These are phyloP conservation scores for Physocladia obscura DNA, from an alignment of 192 early-diverging fungal species.

Conservation along the genomic window DNA sequence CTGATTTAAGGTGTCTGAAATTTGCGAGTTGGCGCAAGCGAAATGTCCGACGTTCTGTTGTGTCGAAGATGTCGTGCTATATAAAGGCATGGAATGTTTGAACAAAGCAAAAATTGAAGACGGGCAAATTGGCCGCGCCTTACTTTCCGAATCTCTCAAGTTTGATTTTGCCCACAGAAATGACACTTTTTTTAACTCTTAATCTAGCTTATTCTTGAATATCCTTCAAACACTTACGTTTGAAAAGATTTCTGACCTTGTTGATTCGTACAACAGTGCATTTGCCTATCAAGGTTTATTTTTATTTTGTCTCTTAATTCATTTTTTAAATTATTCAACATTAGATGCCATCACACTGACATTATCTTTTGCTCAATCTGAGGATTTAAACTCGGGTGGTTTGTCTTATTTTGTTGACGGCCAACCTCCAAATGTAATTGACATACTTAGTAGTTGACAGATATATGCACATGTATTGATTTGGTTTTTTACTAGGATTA, in stretches of 20 bases:
- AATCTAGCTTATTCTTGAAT: slow-evolving; percentile 19
- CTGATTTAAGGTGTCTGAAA: background rate
- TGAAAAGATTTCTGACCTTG: slow-evolving; percentile 14
- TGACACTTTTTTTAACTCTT: background rate
- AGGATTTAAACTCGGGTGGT: slow-evolving; percentile 14
- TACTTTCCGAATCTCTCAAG: slow-evolving; percentile 22
- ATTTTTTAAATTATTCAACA: background rate
- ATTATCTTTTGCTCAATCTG: slow-evolving; percentile 13
- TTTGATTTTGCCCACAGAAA: background rate
- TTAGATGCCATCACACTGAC: slow-evolving; percentile 19
- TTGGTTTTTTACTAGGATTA: slow-evolving; percentile 9
- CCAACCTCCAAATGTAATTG: slow-evolving; percentile 19
- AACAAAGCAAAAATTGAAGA: slow-evolving; percentile 15
- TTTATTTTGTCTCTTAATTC: background rate
- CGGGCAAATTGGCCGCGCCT: background rate
- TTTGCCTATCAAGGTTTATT: background rate
- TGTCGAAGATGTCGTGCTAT: slow-evolving; percentile 20
- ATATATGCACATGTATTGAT: too few relatives aligned
- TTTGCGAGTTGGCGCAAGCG: slow-evolving; percentile 23
- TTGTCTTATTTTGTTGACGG: slow-evolving; percentile 23
- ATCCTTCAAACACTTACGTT: slow-evolving; percentile 11
- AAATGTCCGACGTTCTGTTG: slow-evolving; percentile 30
- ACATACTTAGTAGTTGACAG: background rate
- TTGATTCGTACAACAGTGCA: background rate
- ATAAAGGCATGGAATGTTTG: slow-evolving; percentile 27